Conservation (phyloP, 2,329 filamentous ascomycete genomes). For the Beauveria varroae region DNA sequence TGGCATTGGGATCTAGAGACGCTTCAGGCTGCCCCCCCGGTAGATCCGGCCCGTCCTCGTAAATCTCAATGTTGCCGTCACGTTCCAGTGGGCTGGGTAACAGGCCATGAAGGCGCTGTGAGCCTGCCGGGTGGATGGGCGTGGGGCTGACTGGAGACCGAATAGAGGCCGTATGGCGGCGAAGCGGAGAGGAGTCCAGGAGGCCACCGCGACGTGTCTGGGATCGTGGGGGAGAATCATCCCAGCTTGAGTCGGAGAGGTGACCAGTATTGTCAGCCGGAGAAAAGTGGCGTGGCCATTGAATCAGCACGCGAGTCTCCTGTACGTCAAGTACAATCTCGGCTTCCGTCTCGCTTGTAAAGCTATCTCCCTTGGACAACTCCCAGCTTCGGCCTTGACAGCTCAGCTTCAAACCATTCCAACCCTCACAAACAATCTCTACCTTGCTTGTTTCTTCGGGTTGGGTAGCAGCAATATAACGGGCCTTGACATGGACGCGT, state of each 20-base stretch:
- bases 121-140: slow-evolving; percentile 35
- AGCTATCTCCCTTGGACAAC: slow-evolving; percentile 78
- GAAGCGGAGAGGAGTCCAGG: slow-evolving; percentile 55
- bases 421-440: slow-evolving; percentile 85
- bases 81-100: slow-evolving; percentile 29
- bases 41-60: slow-evolving; percentile 56
- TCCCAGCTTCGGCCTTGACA: slow-evolving; percentile 85
- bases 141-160: slow-evolving; percentile 68
- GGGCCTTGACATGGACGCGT: slow-evolving; percentile 83
- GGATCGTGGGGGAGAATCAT: slow-evolving; percentile 46
- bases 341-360: slow-evolving; percentile 80
- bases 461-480: slow-evolving; percentile 64
- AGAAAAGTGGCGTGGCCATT: slow-evolving; percentile 62
- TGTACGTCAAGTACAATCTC: slow-evolving; percentile 96
- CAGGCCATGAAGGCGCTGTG: slow-evolving; percentile 37
- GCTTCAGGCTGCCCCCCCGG: slow-evolving; percentile 23
- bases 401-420: slow-evolving; percentile 92
- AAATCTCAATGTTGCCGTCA: slow-evolving; percentile 55
- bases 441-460: slow-evolving; percentile 68
- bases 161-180: slow-evolving; percentile 45
- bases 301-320: slow-evolving; percentile 79
- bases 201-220: slow-evolving; percentile 26
- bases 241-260: slow-evolving; percentile 64
- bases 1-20: slow-evolving; percentile 27
- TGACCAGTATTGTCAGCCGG: slow-evolving; percentile 36